Evolutionary conservation across 2,329 filamentous ascomycete species (phyloP).

Genomic region (Aureobasidium subglaciale): DNA sequence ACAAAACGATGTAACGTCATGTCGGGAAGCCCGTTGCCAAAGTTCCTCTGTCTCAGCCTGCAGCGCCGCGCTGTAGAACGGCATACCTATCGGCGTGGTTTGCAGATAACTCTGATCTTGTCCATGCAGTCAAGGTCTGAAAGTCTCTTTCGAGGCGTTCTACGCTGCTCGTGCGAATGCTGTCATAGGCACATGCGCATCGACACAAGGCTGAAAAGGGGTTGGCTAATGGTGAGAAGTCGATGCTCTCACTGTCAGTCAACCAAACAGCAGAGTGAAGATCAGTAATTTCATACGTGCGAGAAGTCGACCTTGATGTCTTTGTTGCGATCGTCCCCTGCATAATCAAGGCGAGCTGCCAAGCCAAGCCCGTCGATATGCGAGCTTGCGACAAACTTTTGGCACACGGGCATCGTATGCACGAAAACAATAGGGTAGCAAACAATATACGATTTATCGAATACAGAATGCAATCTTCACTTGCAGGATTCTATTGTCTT

Average conservation of each 20-base stretch:
- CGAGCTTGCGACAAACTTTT: not conserved
- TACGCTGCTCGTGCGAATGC: not conserved
- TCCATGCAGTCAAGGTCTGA: not conserved
- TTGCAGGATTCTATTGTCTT: conserved; percentile 3
- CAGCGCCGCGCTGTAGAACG: not conserved
- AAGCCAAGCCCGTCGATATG: conserved; percentile 4
- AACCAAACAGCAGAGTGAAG: conserved; percentile 1
- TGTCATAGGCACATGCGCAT: not conserved
- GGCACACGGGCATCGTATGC: not conserved
- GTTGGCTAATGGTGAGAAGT: conserved; percentile 3
- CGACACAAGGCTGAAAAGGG: not conserved
- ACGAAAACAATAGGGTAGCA: conserved; percentile 8
- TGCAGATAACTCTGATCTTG: not conserved
- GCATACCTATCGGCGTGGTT: not conserved
- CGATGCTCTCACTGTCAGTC: not conserved
- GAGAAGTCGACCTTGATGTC: not conserved
- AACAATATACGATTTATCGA: not conserved
- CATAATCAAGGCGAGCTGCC: conserved; percentile 5
- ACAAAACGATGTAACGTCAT: conserved; percentile 1
- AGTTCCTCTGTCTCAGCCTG: conserved; percentile 9
- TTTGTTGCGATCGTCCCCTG: conserved; percentile 6
- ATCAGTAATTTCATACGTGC: conserved; percentile 7
- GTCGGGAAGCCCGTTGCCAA: not conserved
- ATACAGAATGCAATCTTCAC: not conserved
- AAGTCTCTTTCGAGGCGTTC: conserved; percentile 6